Percentiles rank a stretch among this genome's conserved stretches.
Conservation (phyloP, 305 asterid genomes). For the Fraxinus sp. region DNA sequence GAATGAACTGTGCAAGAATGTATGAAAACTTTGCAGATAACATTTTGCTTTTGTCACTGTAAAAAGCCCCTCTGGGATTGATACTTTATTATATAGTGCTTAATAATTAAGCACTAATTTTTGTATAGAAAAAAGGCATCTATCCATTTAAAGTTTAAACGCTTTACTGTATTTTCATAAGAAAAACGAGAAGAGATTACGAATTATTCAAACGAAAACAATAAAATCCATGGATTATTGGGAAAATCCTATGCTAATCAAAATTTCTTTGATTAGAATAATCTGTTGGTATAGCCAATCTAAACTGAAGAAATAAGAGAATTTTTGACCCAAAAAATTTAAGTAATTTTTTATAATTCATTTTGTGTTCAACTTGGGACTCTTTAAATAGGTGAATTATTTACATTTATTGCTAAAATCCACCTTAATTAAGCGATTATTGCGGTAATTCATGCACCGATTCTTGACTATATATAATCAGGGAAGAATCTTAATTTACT, state of each 20-base stretch:
- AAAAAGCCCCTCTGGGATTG: neutral
- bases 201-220: neutral
- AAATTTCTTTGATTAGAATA: neutral
- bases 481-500: neutral
- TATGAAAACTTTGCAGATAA: neutral
- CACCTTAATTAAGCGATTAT: neutral
- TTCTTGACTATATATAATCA: neutral
- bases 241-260: neutral
- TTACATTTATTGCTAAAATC: neutral
- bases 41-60: slow-evolving; percentile 1
- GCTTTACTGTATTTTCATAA: neutral
- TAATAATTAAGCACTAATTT: neutral
- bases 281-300: neutral
- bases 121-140: neutral
- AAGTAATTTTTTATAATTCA: neutral
- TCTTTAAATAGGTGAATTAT: neutral
- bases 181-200: neutral
- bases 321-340: neutral
- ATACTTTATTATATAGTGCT: neutral
- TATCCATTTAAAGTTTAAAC: neutral
- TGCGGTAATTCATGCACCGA: neutral
- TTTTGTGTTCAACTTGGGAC: neutral
- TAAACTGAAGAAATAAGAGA: neutral
- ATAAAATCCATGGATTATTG: neutral
- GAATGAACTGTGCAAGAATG: neutral